phyloP scores from a whole-genome alignment of 495 filamentous ascomycete genomes.

The Xylaria nigripes region DNA sequence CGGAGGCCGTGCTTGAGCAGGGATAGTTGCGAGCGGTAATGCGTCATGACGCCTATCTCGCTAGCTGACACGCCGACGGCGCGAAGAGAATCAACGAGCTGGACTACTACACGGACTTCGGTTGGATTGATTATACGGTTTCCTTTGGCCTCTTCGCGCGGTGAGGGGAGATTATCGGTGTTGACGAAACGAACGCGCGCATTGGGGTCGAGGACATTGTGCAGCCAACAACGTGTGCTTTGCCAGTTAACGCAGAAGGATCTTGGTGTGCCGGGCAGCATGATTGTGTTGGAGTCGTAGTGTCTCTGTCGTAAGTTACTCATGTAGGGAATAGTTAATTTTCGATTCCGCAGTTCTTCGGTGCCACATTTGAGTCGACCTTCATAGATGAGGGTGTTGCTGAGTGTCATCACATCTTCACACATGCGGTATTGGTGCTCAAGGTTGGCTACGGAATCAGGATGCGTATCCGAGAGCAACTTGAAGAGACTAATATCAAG shows the following conservation, averaged over 20 bases:
- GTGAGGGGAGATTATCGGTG: slow-evolving; percentile 62
- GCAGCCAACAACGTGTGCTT: slow-evolving; percentile 66
- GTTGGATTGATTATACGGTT: slow-evolving; percentile 77
- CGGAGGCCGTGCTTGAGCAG: slow-evolving; percentile 40
- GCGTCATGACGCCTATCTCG: slow-evolving; percentile 94
- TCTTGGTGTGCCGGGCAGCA: slow-evolving; percentile 23
- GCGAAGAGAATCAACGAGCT: slow-evolving; percentile 73
- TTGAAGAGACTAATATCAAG: slow-evolving; percentile 92
- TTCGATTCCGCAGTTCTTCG: slow-evolving; percentile 57
- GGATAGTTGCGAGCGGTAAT: slow-evolving; percentile 85
- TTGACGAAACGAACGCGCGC: slow-evolving; percentile 77
- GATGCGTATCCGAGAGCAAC: slow-evolving; percentile 79
- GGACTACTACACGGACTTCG: slow-evolving; percentile 65
- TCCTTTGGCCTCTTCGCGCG: slow-evolving; percentile 64
- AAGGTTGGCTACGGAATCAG: slow-evolving; percentile 75
- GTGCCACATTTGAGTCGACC: slow-evolving; percentile 86
- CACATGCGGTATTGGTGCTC: slow-evolving; percentile 98
- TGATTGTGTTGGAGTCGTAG: slow-evolving; percentile 37
- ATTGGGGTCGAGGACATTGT: slow-evolving; percentile 58
- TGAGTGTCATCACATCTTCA: slow-evolving; percentile 88
- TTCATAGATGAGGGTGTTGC: slow-evolving; percentile 87
- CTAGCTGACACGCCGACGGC: slow-evolving; percentile 60
- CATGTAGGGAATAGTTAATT: slow-evolving; percentile 46
- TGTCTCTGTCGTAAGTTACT: slow-evolving; percentile 50
- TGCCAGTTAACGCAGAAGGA: slow-evolving; percentile 46